Conservation (phyloP, 805 yeast species). For the Pichia paraexigua region DNA sequence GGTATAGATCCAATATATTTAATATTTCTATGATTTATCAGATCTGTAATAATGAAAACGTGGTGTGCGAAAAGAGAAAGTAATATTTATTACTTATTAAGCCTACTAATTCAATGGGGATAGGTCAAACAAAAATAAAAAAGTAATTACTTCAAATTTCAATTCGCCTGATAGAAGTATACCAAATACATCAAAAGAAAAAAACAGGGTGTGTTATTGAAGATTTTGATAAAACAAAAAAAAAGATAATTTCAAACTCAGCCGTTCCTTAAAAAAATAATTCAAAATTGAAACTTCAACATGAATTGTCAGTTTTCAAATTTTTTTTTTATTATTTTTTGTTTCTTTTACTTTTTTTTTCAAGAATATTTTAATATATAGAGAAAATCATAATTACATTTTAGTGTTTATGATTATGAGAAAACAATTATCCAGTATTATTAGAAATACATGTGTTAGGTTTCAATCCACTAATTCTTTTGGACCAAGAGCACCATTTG, state of each 20-base stretch:
- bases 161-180: not conserved
- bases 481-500: constrained; percentile 26
- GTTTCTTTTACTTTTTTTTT: not conserved
- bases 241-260: not conserved
- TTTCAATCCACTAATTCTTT: not conserved
- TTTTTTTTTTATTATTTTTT: not conserved
- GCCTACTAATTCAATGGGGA: not conserved
- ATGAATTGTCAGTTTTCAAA: not conserved
- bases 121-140: not conserved
- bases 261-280: not conserved
- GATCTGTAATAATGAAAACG: too few relatives aligned
- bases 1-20: too few relatives aligned
- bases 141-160: not conserved
- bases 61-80: not conserved
- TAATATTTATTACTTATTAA: too few relatives aligned
- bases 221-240: not conserved
- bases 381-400: not conserved
- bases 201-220: too few relatives aligned
- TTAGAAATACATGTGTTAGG: not conserved
- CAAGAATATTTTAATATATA: not conserved
- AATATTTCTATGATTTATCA: not conserved
- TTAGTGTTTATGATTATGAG: not conserved
- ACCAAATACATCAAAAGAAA: not conserved
- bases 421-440: not conserved
- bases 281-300: not conserved